Base-by-base conservation (phyloP, 2,329 filamentous ascomycete species). In the Thermomyces lanuginosus region DNA sequence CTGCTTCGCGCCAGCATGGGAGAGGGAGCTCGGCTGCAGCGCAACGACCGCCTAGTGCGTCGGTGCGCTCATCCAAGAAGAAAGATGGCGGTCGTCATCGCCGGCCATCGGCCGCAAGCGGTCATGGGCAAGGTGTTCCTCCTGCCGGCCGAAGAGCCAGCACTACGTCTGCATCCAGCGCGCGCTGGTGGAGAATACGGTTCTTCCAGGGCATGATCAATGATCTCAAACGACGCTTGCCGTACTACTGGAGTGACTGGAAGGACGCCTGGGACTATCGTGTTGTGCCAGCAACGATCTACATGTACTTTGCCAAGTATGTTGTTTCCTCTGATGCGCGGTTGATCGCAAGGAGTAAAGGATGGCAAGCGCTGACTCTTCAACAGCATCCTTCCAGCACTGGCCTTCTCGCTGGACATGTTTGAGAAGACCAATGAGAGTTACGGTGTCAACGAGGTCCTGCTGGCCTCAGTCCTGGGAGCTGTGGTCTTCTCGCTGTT, bases 251-350 rank as follows among this genome's bases (percentile, higher is more conserved):
- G 54, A 84, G 76, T 51, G 82, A 92, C 51, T 91, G 78, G 78
- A 61, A 49, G 10, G 82, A 92, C 58, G 82, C 82, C 1, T 89
- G 79, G 79, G 78, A 91, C 47, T 92, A 92, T 57, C 70, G 82
- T 28, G 79, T 92, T 21, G 66, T 92, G 20, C 82, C 82, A 1
- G 80, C 80, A 9, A 91, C 82, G 6, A 60, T 91, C 16, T 91
- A 91, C 55, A 92, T 91, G 79, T 92, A 89, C 58, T 92, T 91
- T 64, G 81, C 82, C 36, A 91, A 91, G 80, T 86, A 64, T 45
- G 64, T 44, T 22, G 17, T 30, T 20, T 28, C 20, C 15, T 30
- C 11, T 10, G 5, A 11, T 17, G 4, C 17, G 6, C 11, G 4
- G 12, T 20, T 21, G 12, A n/a, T n/a, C n/a, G n/a, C n/a, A n/a